phyloP scores from a whole-genome alignment of 148 eudicot species.

The Heliamphora exappendiculata region DNA sequence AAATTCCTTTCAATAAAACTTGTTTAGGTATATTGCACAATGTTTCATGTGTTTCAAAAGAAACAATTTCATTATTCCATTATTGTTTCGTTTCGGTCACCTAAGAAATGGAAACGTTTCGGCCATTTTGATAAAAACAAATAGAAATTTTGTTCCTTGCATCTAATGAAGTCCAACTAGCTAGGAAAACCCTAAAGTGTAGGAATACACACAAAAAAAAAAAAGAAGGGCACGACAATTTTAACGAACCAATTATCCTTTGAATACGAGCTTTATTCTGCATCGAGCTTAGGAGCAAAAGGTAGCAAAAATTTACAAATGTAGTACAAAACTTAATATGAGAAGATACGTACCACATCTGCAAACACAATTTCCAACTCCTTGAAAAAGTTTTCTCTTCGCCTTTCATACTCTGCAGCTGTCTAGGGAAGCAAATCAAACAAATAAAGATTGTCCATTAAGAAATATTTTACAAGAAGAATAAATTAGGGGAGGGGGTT shows the following conservation, averaged over 20 bases:
- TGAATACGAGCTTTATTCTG: not conserved
- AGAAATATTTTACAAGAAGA: not conserved
- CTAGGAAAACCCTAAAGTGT: not conserved
- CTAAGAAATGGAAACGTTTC: no score
- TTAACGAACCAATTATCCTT: not conserved
- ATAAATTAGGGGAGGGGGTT: not conserved
- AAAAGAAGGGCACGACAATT: not conserved
- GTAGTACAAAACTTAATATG: not conserved
- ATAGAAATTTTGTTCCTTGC: no score
- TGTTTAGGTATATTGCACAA: no score
- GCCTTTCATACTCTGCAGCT: conserved; percentile 67
- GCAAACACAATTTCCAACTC: conserved; percentile 80
- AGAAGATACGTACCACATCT: conserved; percentile 64
- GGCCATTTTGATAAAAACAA: no score
- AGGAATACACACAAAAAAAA: not conserved
- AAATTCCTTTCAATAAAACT: no score
- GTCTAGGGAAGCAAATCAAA: conserved; percentile 38
- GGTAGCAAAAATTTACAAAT: not conserved
- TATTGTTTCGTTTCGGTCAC: no score
- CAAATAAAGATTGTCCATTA: conserved; percentile 1
- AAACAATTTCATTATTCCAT: no score
- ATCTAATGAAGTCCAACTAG: not conserved
- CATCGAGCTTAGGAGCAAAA: not conserved
- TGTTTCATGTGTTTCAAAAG: no score
- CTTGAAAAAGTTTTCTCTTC: conserved; percentile 81